phyloP scores from a whole-genome alignment of 1,284 basidiomycete species.

The Rhodotorula mucilaginosa region DNA sequence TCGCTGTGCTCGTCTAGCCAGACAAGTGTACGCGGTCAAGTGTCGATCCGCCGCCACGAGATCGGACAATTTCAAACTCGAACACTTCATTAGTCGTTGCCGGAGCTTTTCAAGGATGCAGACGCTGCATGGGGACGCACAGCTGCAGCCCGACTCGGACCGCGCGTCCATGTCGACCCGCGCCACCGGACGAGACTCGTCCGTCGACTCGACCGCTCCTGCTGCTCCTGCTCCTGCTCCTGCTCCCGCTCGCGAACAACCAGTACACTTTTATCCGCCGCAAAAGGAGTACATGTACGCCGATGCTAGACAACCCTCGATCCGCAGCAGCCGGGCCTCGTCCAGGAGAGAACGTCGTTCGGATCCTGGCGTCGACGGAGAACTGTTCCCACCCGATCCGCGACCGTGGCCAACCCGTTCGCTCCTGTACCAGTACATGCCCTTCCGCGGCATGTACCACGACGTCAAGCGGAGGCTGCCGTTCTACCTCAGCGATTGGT shows the following conservation, averaged over 20 bases:
- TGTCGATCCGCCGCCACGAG: too few relatives aligned
- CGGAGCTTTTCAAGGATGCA: too few relatives aligned
- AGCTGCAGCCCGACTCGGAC: background rate
- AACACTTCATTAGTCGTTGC: too few relatives aligned
- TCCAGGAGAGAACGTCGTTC: background rate
- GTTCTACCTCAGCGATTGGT: constrained; percentile 80
- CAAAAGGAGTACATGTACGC: background rate
- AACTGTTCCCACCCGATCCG: constrained; percentile 10
- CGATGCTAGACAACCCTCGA: background rate
- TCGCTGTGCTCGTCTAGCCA: too few relatives aligned
- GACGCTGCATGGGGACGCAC: background rate
- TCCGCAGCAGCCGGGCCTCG: background rate
- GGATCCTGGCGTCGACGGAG: background rate
- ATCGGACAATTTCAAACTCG: too few relatives aligned
- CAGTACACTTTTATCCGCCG: background rate
- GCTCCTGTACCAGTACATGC: constrained; percentile 39
- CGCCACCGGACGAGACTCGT: background rate
- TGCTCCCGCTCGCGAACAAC: background rate
- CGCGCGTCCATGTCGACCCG: background rate
- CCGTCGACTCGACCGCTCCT: background rate
- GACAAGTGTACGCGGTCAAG: too few relatives aligned
- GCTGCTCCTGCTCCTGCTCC: background rate
- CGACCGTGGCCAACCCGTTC: constrained; percentile 36
- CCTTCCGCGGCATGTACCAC: constrained; percentile 62
- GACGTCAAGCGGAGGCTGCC: constrained; percentile 76